These are phyloP conservation scores for Aspergillus niger DNA, from an alignment of 2,329 filamentous ascomycete genomes.

Conservation along the genomic window DNA sequence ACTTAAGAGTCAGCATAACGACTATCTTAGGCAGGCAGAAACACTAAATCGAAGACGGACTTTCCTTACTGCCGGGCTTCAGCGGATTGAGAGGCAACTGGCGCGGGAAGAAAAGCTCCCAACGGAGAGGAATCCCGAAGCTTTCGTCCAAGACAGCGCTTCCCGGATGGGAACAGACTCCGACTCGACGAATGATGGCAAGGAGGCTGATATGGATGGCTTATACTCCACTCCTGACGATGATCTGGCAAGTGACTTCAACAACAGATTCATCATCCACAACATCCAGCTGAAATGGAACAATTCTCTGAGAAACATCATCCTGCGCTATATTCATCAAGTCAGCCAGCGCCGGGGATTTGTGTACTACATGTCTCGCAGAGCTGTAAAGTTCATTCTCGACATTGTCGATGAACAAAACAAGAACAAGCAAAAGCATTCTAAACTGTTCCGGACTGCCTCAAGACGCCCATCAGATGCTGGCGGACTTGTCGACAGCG, in stretches of 20 bases:
- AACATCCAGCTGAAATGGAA: slow-evolving; percentile 99
- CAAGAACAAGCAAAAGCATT: slow-evolving; percentile 62
- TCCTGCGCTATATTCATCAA: slow-evolving; percentile 95
- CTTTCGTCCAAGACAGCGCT: slow-evolving; percentile 27
- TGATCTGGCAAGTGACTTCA: slow-evolving; percentile 91
- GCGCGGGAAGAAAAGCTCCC: slow-evolving; percentile 49
- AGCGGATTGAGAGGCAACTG: slow-evolving; percentile 57
- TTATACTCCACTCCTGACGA: slow-evolving; percentile 70
- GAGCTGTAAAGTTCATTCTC: slow-evolving; percentile 95
- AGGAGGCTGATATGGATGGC: slow-evolving; percentile 54
- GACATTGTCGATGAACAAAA: slow-evolving; percentile 95
- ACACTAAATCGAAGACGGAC: slow-evolving; percentile 60
- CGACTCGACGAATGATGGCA: slow-evolving; percentile 57
- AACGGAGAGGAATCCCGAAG: slow-evolving; percentile 45
- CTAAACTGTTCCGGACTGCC: slow-evolving; percentile 34
- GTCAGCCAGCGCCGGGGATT: slow-evolving; percentile 94
- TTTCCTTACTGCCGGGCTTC: slow-evolving; percentile 61
- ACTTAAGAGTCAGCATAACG: slow-evolving; percentile 48
- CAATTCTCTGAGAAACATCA: slow-evolving; percentile 91
- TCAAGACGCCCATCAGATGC: slow-evolving; percentile 31
- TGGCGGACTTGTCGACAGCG: slow-evolving; percentile 46
- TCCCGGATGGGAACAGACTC: slow-evolving; percentile 32
- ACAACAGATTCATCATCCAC: slow-evolving; percentile 97
- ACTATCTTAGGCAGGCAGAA: slow-evolving; percentile 58
- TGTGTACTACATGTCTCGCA: slow-evolving; percentile 93